A percentile compares a stretch with the other conserved stretches of the same genome.
These are phyloP conservation scores for Camelina hispida DNA, from an alignment of 345 rosid genomes.

Conservation along the genomic window DNA sequence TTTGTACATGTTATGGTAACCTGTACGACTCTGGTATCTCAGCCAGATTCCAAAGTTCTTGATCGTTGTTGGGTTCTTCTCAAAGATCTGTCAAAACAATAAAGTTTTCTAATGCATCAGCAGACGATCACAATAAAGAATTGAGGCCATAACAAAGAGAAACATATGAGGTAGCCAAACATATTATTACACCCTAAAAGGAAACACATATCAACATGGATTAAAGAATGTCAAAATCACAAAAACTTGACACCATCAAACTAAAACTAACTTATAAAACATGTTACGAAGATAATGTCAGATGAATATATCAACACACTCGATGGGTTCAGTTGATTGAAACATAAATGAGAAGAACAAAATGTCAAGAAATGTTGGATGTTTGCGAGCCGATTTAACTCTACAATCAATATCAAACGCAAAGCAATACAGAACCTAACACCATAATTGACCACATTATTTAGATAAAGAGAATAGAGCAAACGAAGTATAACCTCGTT, in stretches of 20 bases:
- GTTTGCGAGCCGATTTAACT: no score
- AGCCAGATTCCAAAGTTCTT: conserved; percentile 69
- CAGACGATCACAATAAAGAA: no score
- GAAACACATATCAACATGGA: background rate
- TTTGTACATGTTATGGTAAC: conserved; percentile 63
- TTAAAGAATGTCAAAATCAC: background rate
- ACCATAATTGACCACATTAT: background rate
- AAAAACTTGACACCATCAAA: background rate
- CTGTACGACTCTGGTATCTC: conserved; percentile 62
- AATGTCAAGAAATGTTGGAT: background rate
- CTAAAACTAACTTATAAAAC: background rate
- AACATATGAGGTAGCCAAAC: background rate
- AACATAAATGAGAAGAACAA: no score
- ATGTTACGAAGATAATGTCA: background rate
- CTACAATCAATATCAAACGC: background rate
- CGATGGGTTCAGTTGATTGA: background rate
- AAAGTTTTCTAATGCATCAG: background rate
- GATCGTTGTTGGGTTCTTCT: conserved; percentile 65
- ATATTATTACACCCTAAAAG: background rate
- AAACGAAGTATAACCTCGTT: conserved; percentile 45
- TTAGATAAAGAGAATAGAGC: background rate
- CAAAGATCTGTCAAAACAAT: conserved; percentile 49
- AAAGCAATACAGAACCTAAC: background rate
- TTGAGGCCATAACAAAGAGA: no score
- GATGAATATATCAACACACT: background rate